Conservation (phyloP, 2,329 filamentous ascomycete species). For the Alternaria triticimaculans region DNA sequence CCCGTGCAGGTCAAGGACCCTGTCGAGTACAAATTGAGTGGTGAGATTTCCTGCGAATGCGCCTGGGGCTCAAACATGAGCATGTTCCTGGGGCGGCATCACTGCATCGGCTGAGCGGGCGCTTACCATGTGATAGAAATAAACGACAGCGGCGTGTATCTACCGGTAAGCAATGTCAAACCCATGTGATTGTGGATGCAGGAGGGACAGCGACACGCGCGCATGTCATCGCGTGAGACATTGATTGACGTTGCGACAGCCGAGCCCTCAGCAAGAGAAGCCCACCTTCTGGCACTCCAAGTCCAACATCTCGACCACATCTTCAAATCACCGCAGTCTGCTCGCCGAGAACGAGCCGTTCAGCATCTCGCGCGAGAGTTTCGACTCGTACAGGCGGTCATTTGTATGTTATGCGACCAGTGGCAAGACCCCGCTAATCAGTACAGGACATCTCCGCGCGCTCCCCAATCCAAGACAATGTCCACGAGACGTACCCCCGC, state of each 20-base stretch:
- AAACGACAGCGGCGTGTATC: conserved; percentile 92
- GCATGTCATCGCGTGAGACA: neutral
- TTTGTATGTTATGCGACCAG: conserved; percentile 69
- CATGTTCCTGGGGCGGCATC: conserved; percentile 6
- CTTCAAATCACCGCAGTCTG: conserved; percentile 67
- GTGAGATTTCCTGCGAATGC: conserved; percentile 43
- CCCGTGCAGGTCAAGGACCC: conserved; percentile 54
- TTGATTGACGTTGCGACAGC: conserved; percentile 36
- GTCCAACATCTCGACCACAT: conserved; percentile 57
- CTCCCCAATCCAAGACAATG: conserved; percentile 72
- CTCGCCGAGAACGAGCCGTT: conserved; percentile 89
- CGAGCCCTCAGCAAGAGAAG: conserved; percentile 90
- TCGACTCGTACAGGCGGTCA: conserved; percentile 93
- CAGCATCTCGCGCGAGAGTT: conserved; percentile 93
- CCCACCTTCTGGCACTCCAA: conserved; percentile 74
- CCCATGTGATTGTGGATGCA: neutral
- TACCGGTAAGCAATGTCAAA: conserved; percentile 70
- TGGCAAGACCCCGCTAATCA: conserved; percentile 17
- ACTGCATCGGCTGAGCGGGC: conserved; percentile 17
- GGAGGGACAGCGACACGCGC: conserved; percentile 4
- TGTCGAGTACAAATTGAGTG: conserved; percentile 61
- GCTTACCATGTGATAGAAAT: conserved; percentile 69
- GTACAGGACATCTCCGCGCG: conserved; percentile 88
- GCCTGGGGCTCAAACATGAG: conserved; percentile 5
- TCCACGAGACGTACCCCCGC: conserved; percentile 62